Evolutionary conservation across 495 filamentous ascomycete species (phyloP).

Genomic region (Penicillium taxi): DNA sequence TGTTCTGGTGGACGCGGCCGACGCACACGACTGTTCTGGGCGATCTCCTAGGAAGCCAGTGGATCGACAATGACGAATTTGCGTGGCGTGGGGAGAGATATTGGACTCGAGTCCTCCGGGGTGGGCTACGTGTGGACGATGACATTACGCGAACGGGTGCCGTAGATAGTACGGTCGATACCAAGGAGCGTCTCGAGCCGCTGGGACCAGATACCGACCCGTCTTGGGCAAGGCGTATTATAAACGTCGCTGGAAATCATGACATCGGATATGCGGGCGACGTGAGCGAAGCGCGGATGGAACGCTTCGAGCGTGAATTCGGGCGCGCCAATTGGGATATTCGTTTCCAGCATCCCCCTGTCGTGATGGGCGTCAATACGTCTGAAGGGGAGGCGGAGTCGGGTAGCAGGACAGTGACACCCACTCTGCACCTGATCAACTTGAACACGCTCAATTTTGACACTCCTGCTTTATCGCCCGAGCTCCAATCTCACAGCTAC

Average conservation of each 20-base stretch:
- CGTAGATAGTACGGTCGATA: slow-evolving; percentile 23
- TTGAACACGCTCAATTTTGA: slow-evolving; percentile 92
- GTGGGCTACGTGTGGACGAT: slow-evolving; percentile 59
- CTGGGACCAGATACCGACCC: slow-evolving; percentile 45
- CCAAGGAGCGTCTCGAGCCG: slow-evolving; percentile 31
- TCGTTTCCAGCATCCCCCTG: slow-evolving; percentile 48
- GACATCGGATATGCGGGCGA: slow-evolving; percentile 96
- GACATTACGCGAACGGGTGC: slow-evolving; percentile 37
- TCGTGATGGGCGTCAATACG: slow-evolving; percentile 18
- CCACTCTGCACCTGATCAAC: slow-evolving; percentile 65
- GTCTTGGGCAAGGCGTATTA: slow-evolving; percentile 65
- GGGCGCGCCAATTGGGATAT: slow-evolving; percentile 84
- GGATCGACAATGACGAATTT: slow-evolving; percentile 85
- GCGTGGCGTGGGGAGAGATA: slow-evolving; percentile 58
- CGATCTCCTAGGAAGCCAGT: slow-evolving; percentile 92
- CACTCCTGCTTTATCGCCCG: slow-evolving; percentile 56
- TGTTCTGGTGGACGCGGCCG: slow-evolving; percentile 71
- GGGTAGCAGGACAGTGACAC: slow-evolving; percentile 22
- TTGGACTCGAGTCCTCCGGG: slow-evolving; percentile 74
- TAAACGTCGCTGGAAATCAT: slow-evolving; percentile 90
- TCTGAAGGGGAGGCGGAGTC: slow-evolving; percentile 3
- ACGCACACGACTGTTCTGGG: slow-evolving; percentile 87
- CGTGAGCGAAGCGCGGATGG: slow-evolving; percentile 58
- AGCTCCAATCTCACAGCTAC: slow-evolving; percentile 66
- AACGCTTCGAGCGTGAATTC: slow-evolving; percentile 74